A percentile compares a stretch with the other conserved stretches of the same genome.
Conservation (phyloP, 805 yeast genomes). For the Starmerella asiatica region DNA sequence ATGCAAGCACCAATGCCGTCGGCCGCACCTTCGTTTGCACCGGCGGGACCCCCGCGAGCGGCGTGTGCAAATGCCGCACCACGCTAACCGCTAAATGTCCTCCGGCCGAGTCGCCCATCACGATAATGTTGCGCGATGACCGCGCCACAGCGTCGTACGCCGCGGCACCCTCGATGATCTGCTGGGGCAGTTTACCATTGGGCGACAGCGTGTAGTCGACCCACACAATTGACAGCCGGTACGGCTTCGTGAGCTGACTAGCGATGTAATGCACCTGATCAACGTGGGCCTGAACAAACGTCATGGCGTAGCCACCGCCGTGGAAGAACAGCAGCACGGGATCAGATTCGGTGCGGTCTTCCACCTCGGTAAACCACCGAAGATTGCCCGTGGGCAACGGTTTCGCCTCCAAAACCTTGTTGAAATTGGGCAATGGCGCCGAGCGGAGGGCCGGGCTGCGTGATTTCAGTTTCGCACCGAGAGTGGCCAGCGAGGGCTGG, state of each 20-base stretch:
- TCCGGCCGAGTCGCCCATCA: constrained; percentile 26
- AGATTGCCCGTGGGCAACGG: not conserved
- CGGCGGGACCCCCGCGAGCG: not conserved
- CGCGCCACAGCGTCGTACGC: constrained; percentile 15
- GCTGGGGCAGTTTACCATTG: constrained; percentile 17
- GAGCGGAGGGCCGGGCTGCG: not conserved
- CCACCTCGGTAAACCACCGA: constrained; percentile 12
- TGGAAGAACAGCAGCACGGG: constrained; percentile 17
- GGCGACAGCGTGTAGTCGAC: constrained; percentile 22
- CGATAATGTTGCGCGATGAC: constrained; percentile 17
- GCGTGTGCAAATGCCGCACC: not conserved
- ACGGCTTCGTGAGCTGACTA: constrained; percentile 1
- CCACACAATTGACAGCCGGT: constrained; percentile 17
- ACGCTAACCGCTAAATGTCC: constrained; percentile 17
- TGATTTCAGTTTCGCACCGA: not conserved
- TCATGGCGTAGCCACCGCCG: constrained; percentile 16
- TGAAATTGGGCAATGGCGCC: not conserved
- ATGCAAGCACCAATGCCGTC: not conserved
- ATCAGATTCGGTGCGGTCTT: constrained; percentile 10
- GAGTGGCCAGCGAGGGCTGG: not conserved
- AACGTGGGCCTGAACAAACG: constrained; percentile 1
- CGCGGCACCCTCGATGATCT: constrained; percentile 17
- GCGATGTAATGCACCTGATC: not conserved
- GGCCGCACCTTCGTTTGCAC: not conserved
- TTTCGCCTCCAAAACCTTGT: not conserved